These are phyloP conservation scores for apple (Malus domestica) DNA, from an alignment of 306 rosid genomes.

Conservation along the genomic window ASM211411v1 NC_041795.1:32256501-32257000, in stretches of 20 bases:
- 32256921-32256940: background rate
- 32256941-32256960: background rate
- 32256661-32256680: too few species aligned
- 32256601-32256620: too few species aligned
- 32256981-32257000: background rate
- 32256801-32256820: background rate
- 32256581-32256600: too few species aligned
- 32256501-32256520: too few species aligned
- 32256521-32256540: too few species aligned
- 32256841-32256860: background rate
- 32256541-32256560: too few species aligned
- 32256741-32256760: background rate
- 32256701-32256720: background rate
- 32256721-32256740: background rate
- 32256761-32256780: background rate
- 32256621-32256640: too few species aligned
- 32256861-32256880: background rate
- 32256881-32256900: background rate
- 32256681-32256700: background rate
- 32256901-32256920: background rate
- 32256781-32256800: too few species aligned
- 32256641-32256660: too few species aligned
- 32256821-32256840: background rate
- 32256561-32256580: too few species aligned
- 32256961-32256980: background rate